A percentile compares a stretch with the other conserved stretches of the same genome.
Conservation (phyloP, 1,284 basidiomycete species). For the Peniophora sp. region DNA sequence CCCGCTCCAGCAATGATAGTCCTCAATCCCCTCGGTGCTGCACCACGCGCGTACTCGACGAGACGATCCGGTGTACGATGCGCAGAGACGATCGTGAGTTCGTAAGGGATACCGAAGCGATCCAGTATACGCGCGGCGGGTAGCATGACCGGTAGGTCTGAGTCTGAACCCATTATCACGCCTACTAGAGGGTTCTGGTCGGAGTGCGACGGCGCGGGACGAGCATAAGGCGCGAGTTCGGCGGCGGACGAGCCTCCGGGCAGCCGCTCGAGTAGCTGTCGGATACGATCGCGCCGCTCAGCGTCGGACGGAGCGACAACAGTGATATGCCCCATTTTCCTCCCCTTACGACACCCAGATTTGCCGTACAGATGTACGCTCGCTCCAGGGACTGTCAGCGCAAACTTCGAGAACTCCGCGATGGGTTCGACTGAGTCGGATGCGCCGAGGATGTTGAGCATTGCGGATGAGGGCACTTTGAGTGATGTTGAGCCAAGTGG, state of each 20-base stretch:
- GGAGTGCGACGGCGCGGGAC: slow-evolving; percentile 38
- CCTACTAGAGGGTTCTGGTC: slow-evolving; percentile 79
- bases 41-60: slow-evolving; percentile 76
- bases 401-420: slow-evolving; percentile 42
- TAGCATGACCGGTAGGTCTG: slow-evolving; percentile 92
- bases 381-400: slow-evolving; percentile 69
- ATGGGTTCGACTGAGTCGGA: slow-evolving; percentile 62
- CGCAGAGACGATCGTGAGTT: slow-evolving; percentile 93
- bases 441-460: slow-evolving; percentile 92
- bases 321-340: slow-evolving; percentile 99
- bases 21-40: slow-evolving; percentile 67
- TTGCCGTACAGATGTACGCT: slow-evolving; percentile 93
- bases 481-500: slow-evolving; percentile 87
- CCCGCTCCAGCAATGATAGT: slow-evolving; percentile 94
- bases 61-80: slow-evolving; percentile 92
- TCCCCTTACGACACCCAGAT: slow-evolving; percentile 77
- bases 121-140: slow-evolving; percentile 84
- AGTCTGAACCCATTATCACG: slow-evolving; percentile 98
- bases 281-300: slow-evolving; percentile 62
- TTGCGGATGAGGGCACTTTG: slow-evolving; percentile 82
- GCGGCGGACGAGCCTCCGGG: slow-evolving; percentile 39
- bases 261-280: slow-evolving; percentile 61
- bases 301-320: slow-evolving; percentile 82
- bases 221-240: slow-evolving; percentile 53
- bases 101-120: slow-evolving; percentile 80